phyloP scores from a whole-genome alignment of 1,284 basidiomycete species.

The Ceratobasidium sp. region DNA sequence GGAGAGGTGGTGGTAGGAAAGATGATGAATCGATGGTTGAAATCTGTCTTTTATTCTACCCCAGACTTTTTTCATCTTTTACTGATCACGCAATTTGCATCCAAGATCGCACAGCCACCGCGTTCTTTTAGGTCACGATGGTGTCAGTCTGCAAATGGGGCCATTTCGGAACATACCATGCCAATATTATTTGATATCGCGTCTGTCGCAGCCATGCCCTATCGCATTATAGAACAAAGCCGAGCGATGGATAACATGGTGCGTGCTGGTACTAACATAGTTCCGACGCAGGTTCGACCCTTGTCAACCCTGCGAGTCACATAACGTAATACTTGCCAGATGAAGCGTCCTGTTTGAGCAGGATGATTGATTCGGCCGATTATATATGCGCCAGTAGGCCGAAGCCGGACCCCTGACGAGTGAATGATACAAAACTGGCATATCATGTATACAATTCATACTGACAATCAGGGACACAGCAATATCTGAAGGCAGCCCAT shows the following conservation, averaged over 20 bases:
- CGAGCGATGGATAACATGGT: no score
- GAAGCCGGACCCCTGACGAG: no score
- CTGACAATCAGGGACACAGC: conserved; percentile 18
- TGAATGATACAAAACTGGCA: neutral
- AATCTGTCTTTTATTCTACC: conserved; percentile 14
- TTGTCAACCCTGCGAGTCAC: no score
- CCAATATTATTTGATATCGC: no score
- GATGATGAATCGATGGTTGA: neutral
- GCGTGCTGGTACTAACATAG: no score
- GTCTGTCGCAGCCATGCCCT: no score
- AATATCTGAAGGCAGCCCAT: conserved; percentile 5
- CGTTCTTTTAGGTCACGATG: neutral
- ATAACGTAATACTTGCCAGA: no score
- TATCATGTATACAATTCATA: neutral
- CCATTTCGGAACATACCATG: neutral
- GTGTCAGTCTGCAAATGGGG: neutral
- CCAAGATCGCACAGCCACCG: conserved; percentile 16
- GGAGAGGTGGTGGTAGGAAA: conserved; percentile 27
- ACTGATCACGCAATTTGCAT: conserved; percentile 33
- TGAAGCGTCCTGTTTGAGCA: no score
- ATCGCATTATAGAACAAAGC: no score
- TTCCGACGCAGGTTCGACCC: no score
- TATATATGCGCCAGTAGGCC: no score
- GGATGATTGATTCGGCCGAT: no score
- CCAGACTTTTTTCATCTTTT: conserved; percentile 24